Evolutionary conservation across 2,329 filamentous ascomycete genomes (phyloP).

Genomic region (Curvularia hawaiiensis): DNA sequence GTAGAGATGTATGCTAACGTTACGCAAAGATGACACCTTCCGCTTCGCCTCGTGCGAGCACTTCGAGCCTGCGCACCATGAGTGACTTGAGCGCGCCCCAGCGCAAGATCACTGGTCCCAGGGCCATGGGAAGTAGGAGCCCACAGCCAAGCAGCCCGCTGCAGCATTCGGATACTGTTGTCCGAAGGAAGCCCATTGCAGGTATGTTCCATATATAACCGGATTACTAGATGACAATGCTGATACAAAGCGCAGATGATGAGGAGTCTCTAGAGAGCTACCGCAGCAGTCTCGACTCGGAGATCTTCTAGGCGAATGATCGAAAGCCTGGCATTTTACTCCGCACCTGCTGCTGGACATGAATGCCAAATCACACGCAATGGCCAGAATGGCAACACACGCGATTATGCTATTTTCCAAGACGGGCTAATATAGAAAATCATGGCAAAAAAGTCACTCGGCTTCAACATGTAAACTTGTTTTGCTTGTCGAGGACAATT

Average conservation of each 20-base stretch:
- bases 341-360: not conserved
- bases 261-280: conserved; percentile 42
- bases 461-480: conserved; percentile 4
- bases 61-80: conserved; percentile 31
- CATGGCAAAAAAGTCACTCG: not conserved
- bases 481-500: too few relatives aligned
- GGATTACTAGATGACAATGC: not conserved
- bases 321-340: conserved; percentile 3
- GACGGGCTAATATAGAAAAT: not conserved
- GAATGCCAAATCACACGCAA: conserved; percentile 4
- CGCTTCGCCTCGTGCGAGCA: conserved; percentile 39
- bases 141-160: conserved; percentile 40
- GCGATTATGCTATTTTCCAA: not conserved
- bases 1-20: conserved; percentile 17
- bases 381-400: conserved; percentile 1
- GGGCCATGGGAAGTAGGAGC: conserved; percentile 54
- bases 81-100: conserved; percentile 37
- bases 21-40: conserved; percentile 38
- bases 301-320: conserved; percentile 39
- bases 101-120: conserved; percentile 55
- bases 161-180: conserved; percentile 42
- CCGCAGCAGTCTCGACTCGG: conserved; percentile 43
- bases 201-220: conserved; percentile 27
- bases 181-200: conserved; percentile 44
- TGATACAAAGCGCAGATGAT: conserved; percentile 26